Evolutionary conservation across 495 filamentous ascomycete genomes (phyloP), one percentile per base, ranked within the genome.

Genomic region (Aspergillus sclerotiicarbonarius): DNA sequence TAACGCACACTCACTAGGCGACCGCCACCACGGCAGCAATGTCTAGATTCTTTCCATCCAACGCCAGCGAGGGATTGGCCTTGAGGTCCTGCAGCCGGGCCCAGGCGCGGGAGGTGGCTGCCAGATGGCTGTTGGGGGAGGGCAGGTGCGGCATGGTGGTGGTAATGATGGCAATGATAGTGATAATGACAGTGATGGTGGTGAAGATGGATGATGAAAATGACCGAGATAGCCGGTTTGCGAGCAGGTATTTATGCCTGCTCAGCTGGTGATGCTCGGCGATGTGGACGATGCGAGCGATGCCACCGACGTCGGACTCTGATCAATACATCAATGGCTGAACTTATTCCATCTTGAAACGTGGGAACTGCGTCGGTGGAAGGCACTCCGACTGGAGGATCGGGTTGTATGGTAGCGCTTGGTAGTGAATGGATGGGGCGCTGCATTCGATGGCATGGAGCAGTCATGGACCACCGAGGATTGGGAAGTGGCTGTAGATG

Each of bases 1-100:
- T 16, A 8, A 16, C 4, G 13, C 25, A 9, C 6, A 51, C 58
- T 39, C 44, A 65, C 62, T 48, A 53, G 30, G 62, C 62, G 10
- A 65, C 56, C 3, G 62, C 62, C 20, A 62, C 59, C 32, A 65
- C 62, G 1, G 52, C 39, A 29, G 62, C 56, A 46, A 65, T 62
- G 33, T 65, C 62, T 19, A 65, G 53, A 20, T 48, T 59, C 6
- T 54, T 57, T 20, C 62, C 62, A 50, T 65, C 59, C 43, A 65
- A 15, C 44, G 61, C 51, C 10, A 65, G 46, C 32, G 56, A 35
- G 16, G 56, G 54, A 20, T 57, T 30, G 16, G 16, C 53, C 12
- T 54, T 43, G 20, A 65, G 35, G 0, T 47, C 29, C 48, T 62
- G 59, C 29, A 65, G 25, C 10, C 59, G 56, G 12, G 58, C 32